These are phyloP conservation scores for Sporothrix pallida DNA, from an alignment of 2,329 filamentous ascomycete genomes.

Conservation along the genomic window DNA sequence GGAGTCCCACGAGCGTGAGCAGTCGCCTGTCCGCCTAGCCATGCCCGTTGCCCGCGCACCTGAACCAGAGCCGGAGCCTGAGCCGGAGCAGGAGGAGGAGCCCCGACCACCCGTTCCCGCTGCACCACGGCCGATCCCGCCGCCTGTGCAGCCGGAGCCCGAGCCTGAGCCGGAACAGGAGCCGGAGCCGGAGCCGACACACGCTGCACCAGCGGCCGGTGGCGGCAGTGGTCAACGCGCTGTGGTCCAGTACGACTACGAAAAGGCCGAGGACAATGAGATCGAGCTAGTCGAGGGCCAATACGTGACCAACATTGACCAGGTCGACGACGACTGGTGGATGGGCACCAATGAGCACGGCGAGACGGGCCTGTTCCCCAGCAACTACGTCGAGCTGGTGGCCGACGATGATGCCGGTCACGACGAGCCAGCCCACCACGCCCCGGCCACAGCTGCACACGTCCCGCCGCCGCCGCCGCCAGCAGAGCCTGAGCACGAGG, in stretches of 20 bases:
- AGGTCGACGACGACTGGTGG: conserved; percentile 99
- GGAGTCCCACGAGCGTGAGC: conserved; percentile 56
- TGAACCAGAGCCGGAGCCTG: conserved; percentile 54
- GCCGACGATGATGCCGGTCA: conserved; percentile 57
- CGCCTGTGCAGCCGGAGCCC: conserved; percentile 58
- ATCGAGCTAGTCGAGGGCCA: conserved; percentile 89
- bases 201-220: conserved; percentile 46
- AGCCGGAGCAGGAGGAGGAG: conserved; percentile 36
- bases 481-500: conserved; percentile 49
- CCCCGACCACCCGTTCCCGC: conserved; percentile 53
- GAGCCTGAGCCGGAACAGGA: conserved; percentile 69
- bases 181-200: conserved; percentile 57
- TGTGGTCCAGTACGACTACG: conserved; percentile 90
- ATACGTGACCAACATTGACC: conserved; percentile 87
- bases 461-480: conserved; percentile 47
- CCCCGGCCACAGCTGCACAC: conserved; percentile 30
- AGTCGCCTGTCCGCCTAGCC: conserved; percentile 83
- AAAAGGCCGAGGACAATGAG: conserved; percentile 97
- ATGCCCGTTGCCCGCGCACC: conserved; percentile 72
- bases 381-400: conserved; percentile 92
- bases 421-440: conserved; percentile 41
- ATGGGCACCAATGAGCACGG: conserved; percentile 87
- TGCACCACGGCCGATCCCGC: conserved; percentile 58
- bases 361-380: conserved; percentile 90
- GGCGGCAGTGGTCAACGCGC: conserved; percentile 63